Conservation (phyloP, 1,284 basidiomycete species). For the Vanrija pseudolonga region DNA sequence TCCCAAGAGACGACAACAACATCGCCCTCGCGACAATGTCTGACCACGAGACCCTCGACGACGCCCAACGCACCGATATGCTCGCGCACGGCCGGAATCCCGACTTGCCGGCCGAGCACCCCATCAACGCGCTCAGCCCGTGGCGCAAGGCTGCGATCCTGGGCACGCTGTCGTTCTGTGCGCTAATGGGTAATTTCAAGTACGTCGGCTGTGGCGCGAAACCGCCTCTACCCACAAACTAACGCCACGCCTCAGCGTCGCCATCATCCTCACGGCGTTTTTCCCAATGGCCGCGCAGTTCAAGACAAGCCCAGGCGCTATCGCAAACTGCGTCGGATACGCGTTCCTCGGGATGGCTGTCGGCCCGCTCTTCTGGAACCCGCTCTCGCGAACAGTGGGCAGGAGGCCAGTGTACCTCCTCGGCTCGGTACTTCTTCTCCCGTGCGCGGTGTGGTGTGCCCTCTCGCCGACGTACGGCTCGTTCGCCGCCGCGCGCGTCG, state of each 20-base stretch:
- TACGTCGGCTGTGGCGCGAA: neutral
- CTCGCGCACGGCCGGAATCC: neutral
- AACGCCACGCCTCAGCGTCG: constrained; percentile 5
- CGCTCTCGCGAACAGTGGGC: constrained; percentile 22
- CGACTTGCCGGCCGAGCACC: constrained; percentile 23
- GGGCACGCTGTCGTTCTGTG: constrained; percentile 24
- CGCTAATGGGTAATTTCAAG: constrained; percentile 38
- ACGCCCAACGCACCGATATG: neutral
- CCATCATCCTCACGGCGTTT: constrained; percentile 19
- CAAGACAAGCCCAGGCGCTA: constrained; percentile 24
- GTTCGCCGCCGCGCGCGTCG: constrained; percentile 25
- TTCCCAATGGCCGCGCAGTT: neutral
- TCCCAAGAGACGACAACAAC: no score
- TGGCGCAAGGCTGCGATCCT: constrained; percentile 40
- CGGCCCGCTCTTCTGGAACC: constrained; percentile 41
- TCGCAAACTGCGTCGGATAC: constrained; percentile 46
- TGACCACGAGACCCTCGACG: no score
- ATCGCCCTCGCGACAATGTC: no score
- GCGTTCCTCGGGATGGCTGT: constrained; percentile 46
- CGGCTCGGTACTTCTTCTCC: constrained; percentile 42
- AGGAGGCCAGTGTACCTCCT: constrained; percentile 42
- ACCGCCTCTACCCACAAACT: neutral
- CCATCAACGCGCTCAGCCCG: constrained; percentile 29
- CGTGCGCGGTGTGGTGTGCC: constrained; percentile 41
- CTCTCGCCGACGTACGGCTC: constrained; percentile 23